Evolutionary conservation across 2,329 filamentous ascomycete genomes (phyloP).

Genomic region (Xylaria digitata): DNA sequence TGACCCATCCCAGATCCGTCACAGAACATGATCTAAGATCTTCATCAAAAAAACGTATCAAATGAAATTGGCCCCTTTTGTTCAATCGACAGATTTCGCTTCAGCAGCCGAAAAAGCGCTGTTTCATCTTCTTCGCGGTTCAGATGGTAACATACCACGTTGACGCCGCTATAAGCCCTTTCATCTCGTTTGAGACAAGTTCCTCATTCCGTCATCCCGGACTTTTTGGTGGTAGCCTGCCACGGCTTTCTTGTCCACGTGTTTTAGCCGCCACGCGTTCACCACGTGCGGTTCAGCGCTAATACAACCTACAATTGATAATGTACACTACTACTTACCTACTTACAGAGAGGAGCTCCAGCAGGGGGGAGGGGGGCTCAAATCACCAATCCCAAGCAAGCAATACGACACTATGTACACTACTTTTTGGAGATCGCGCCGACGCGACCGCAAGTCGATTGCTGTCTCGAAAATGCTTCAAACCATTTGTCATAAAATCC

Average conservation of each 20-base stretch:
- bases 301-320: slow-evolving; percentile 20
- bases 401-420: not conserved
- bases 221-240: not conserved
- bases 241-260: slow-evolving; percentile 26
- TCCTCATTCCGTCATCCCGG: slow-evolving; percentile 19
- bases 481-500: slow-evolving; percentile 16
- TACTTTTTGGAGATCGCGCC: slow-evolving; percentile 2
- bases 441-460: not conserved
- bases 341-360: slow-evolving; percentile 5
- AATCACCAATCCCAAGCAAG: slow-evolving; percentile 6
- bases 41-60: not conserved
- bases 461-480: not conserved
- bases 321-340: slow-evolving; percentile 2
- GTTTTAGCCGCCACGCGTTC: slow-evolving; percentile 35
- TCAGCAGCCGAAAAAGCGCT: slow-evolving; percentile 1
- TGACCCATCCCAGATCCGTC: slow-evolving; percentile 1
- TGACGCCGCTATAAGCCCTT: slow-evolving; percentile 24
- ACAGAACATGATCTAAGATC: not conserved
- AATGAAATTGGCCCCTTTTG: not conserved
- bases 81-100: not conserved
- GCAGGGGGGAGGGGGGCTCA: not conserved
- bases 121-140: slow-evolving; percentile 8
- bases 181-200: slow-evolving; percentile 31
- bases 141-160: not conserved
- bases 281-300: slow-evolving; percentile 30